phyloP scores from a whole-genome alignment of 768 basidiomycete species.

The Amanita jacksonii region DNA sequence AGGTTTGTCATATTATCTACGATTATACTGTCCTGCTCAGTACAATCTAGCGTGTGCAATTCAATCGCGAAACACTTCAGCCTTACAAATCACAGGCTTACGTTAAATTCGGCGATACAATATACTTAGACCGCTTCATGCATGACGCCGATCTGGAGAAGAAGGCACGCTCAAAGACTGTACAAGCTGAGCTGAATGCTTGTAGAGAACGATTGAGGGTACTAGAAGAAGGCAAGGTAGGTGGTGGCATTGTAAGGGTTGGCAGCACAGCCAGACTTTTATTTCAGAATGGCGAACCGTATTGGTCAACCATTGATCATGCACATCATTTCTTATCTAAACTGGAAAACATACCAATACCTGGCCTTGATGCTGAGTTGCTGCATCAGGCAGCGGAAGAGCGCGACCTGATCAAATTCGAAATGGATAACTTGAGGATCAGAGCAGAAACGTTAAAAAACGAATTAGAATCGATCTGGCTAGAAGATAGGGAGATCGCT shows the following conservation, averaged over 20 bases:
- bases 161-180: conserved; percentile 56
- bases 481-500: conserved; percentile 48
- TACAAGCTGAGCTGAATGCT: conserved; percentile 55
- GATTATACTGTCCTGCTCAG: neutral
- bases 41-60: conserved; percentile 71
- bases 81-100: conserved; percentile 96
- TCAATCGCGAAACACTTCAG: conserved; percentile 84
- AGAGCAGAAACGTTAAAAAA: conserved; percentile 48
- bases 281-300: conserved; percentile 52
- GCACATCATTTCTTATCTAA: conserved; percentile 49
- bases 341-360: conserved; percentile 31
- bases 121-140: conserved; percentile 90
- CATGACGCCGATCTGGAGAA: conserved; percentile 64
- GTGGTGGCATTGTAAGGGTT: conserved; percentile 5
- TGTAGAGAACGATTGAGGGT: conserved; percentile 60
- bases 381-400: conserved; percentile 44
- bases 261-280: neutral
- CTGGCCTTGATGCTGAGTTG: conserved; percentile 55
- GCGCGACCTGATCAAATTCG: conserved; percentile 36
- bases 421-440: conserved; percentile 47
- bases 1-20: conserved; percentile 40
- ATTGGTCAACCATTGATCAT: conserved; percentile 42
- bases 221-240: conserved; percentile 66
- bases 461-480: conserved; percentile 70
- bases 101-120: conserved; percentile 79